Evolutionary conservation across 2,329 filamentous ascomycete species (phyloP).

Genomic region (Fusarium drepaniforme): DNA sequence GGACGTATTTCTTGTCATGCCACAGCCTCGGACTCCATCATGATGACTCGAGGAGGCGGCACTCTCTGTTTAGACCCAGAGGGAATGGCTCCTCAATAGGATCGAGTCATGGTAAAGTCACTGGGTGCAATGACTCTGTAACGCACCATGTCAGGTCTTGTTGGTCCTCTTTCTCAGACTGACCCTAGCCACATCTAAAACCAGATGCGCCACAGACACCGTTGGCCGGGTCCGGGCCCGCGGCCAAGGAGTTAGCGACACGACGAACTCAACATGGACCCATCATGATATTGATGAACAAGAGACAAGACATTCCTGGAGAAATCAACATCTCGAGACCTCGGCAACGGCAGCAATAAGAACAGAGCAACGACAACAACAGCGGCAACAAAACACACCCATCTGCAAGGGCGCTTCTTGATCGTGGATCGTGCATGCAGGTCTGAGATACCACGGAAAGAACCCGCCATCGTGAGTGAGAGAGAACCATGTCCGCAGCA

Average conservation of each 20-base stretch:
- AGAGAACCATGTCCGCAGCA: slow-evolving; percentile 26
- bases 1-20: neutral
- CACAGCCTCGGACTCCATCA: neutral
- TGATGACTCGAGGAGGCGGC: neutral
- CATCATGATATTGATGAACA: neutral
- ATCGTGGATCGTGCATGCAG: slow-evolving; percentile 4
- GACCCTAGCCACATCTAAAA: slow-evolving; percentile 18
- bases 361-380: neutral
- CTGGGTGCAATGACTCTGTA: neutral
- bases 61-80: neutral
- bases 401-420: slow-evolving; percentile 2
- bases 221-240: neutral
- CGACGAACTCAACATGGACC: neutral
- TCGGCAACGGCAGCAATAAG: neutral
- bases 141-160: neutral
- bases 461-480: neutral
- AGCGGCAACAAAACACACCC: neutral
- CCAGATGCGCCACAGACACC: slow-evolving; percentile 13
- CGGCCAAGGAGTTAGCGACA: neutral
- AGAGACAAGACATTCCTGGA: neutral
- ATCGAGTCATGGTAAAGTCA: neutral
- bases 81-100: neutral
- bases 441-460: slow-evolving; percentile 14
- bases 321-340: neutral
- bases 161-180: neutral